Evolutionary conservation across 2,329 filamentous ascomycete genomes (phyloP), one percentile per base, ranked within the genome.

Genomic region (Sarocladiaceae sp.): DNA sequence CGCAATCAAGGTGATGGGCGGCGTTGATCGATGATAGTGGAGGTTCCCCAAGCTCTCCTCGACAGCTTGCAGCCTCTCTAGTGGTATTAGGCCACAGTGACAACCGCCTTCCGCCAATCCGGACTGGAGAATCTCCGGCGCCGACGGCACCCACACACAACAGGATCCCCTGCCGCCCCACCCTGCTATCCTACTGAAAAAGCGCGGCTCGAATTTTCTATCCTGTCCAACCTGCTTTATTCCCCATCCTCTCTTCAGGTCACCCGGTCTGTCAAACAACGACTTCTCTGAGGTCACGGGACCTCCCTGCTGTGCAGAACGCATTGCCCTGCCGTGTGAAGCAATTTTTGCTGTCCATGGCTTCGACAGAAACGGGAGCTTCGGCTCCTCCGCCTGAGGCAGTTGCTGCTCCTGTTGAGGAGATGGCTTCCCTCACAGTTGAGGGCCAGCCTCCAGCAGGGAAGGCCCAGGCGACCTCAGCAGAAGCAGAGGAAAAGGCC

Each of bases 391-490:
- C 33, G 6, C 33, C 33, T 35, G 33, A 20, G 16, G 34, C 34
- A n/a, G 6, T 15, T 29, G 37, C 10, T 16, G 45, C 50, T 23
- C 50, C 47, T 12, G 50, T 51, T 18, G 56, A 58, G 42, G 50
- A 54, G 37, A 49, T 56, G 45, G 50, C 56, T 7, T 45, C 52
- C 35, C 51, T 57, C 13, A 46, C 50, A 41, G 41, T 54, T n/a
- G 46, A 50, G 37, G 37, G 46, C 34, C 23, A 32, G 45, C 29
- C 35, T 39, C 29, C 42, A 20, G 13, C 23, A 18, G 37, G 42
- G 48, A 50, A 19, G 46, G 41, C n/a, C n/a, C n/a, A n/a, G 29
- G 31, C 34, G 24, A 27, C 48, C 18, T 47, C 57, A 44, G 53
- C 11, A 10, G 15, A 33, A 20, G 40, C 32, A 33, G 29, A 41